phyloP scores from a whole-genome alignment of 2,329 filamentous ascomycete species.

The Emmonsiellopsis sp. region DNA sequence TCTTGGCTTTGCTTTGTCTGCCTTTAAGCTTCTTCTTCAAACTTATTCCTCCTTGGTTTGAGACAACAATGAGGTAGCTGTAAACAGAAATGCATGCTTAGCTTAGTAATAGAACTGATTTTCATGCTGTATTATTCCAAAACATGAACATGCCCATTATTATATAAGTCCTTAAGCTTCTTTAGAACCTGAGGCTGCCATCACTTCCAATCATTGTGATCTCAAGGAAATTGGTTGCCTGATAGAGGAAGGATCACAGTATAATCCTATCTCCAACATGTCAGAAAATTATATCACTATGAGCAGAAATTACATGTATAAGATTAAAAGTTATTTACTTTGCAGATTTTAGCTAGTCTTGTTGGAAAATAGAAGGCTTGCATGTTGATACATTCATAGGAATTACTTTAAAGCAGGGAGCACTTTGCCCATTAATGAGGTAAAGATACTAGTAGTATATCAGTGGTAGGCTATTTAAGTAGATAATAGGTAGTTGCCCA shows the following conservation, averaged over 20 bases:
- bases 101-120: conserved; percentile 6
- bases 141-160: conserved; percentile 50
- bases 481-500: too few relatives aligned
- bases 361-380: too few relatives aligned
- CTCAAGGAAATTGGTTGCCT: conserved; percentile 66
- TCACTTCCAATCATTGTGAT: conserved; percentile 85
- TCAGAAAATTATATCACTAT: not conserved
- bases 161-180: conserved; percentile 59
- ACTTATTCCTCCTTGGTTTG: conserved; percentile 79
- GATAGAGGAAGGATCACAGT: conserved; percentile 75
- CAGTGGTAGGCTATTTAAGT: too few relatives aligned
- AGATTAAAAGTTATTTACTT: conserved; percentile 31
- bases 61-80: conserved; percentile 71
- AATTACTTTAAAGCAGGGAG: too few relatives aligned
- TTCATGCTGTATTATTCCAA: not conserved
- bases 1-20: conserved; percentile 57
- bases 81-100: conserved; percentile 4
- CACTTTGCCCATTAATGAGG: too few relatives aligned
- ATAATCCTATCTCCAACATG: conserved; percentile 56
- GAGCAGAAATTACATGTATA: conserved; percentile 18
- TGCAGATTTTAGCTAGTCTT: too few relatives aligned
- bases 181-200: conserved; percentile 66
- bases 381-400: too few relatives aligned
- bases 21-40: conserved; percentile 65
- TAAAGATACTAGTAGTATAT: too few relatives aligned